A percentile compares a stretch with the other conserved stretches of the same genome.
These are phyloP conservation scores for Botrytis squamosa DNA, from an alignment of 2,329 filamentous ascomycete species.

Conservation along the genomic window DNA sequence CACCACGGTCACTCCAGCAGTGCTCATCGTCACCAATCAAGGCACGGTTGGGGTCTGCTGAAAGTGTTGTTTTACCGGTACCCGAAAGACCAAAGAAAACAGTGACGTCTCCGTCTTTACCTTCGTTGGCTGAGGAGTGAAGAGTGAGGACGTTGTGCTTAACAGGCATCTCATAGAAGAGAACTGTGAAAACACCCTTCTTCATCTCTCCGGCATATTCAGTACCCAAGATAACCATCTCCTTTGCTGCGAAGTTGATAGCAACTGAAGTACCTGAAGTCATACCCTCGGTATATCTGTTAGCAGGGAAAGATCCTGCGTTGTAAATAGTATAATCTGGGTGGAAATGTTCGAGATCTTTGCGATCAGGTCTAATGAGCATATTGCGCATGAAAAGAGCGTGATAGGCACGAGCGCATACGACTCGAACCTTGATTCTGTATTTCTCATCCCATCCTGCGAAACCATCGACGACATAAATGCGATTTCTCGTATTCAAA, in stretches of 20 bases:
- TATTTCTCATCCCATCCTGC: constrained; percentile 99
- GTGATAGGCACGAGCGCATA: constrained; percentile 98
- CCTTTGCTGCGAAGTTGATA: constrained; percentile 99
- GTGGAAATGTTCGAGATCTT: constrained; percentile 96
- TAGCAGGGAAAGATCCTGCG: constrained; percentile 95
- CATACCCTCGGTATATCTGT: constrained; percentile 97
- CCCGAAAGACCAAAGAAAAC: constrained; percentile 99
- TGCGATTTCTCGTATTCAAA: constrained; percentile 96
- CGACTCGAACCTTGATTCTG: constrained; percentile 93
- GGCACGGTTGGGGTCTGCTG: constrained; percentile 92
- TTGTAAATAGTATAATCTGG: constrained; percentile 99
- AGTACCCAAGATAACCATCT: constrained; percentile 99
- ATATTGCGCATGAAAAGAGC: constrained; percentile 99
- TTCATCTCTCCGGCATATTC: constrained; percentile 99
- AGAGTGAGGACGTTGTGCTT: constrained; percentile 99
- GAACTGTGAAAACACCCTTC: constrained; percentile 97
- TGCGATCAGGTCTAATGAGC: constrained; percentile 88
- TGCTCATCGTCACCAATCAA: constrained; percentile 99
- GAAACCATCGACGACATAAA: constrained; percentile 97
- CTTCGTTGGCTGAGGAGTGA: constrained; percentile 98
- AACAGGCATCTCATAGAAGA: constrained; percentile 99
- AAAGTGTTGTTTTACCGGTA: constrained; percentile 97
- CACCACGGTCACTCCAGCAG: constrained; percentile 94
- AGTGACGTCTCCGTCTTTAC: constrained; percentile 89
- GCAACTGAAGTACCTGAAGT: constrained; percentile 96